Evolutionary conservation across 306 rosid species (phyloP), one percentile per base, ranked within the genome.

Genomic region (Quercus bicolor): DNA sequence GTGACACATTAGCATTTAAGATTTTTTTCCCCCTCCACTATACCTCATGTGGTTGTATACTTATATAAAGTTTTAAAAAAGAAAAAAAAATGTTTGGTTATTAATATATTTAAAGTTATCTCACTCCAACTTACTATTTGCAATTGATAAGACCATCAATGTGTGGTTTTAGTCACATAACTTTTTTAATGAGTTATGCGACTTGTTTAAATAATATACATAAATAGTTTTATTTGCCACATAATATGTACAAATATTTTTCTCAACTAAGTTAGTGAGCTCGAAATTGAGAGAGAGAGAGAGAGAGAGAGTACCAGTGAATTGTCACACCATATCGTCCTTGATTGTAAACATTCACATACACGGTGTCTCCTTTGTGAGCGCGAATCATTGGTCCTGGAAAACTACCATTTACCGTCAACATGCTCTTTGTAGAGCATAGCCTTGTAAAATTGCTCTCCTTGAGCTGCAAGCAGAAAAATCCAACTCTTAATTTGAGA

Each of bases 371-470:
- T 5, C 76, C 76, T 73, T 73, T 73, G 45, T 11, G 76, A 4
- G 23, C 76, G 18, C 48, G 76, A 26, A 73, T 73, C 19, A 3
- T 26, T 5, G 76, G 76, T 29, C 76, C 76, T 3, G 75, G 75
- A 51, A 71, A 71, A 18, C 60, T 51, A 3, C 7, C 75, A 51
- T 71, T 51, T 15, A 73, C 76, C 0, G 40, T 13, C 9, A 73
- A 55, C 15, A 29, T 55, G 26, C 45, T 52, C 76, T 73, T 73
- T 55, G 61, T 73, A 29, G 26, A 13, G 23, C 76, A 73, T 10
- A 29, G 61, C 64, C n/a, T 73, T 55, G 76, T 73, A 28, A 24
- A 73, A 31, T 73, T 73, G 43, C 13, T 73, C 12, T 73, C 76
- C 26, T 28, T 52, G 16, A 73, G 48, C 76, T 73, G 10, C 13